Base-by-base conservation (phyloP, 2,329 filamentous ascomycete genomes). In the Cladophialophora psammophila region DNA sequence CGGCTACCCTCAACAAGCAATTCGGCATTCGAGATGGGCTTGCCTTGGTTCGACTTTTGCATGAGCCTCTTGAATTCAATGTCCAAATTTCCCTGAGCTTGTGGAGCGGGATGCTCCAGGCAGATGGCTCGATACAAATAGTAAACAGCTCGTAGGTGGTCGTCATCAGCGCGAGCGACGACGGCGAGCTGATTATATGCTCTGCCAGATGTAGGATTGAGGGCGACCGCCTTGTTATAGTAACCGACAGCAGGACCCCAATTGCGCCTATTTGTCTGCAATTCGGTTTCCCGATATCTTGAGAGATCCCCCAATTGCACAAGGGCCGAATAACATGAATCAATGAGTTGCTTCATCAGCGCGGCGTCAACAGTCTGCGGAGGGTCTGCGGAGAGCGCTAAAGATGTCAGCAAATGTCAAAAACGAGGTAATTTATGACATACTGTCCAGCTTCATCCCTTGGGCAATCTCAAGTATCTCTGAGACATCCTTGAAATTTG, bases 161-260 rank as follows among this genome's bases (percentile, higher is more conserved):
- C 90, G 65, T 86, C 87, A 73, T 94, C 78, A 61, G 91, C 89
- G 56, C 92, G 86, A 67, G 91, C 90, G 66, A 98, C 90, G 40
- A 98, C 91, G 40, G 92, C 94, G 77, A 95, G 88, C 78, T 98
- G 95, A 75, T 99, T 94, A 75, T 96, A 91, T 15, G 93, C 91
- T 69, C 89, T 87, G 35, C 94, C 94, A 54, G 91, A 93, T 18
- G 87, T 83, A 2, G 94, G 93, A 72, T 91, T 86, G 61, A 98
- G 85, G 60, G 91, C 88, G 70, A 89, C 88, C 26, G 95, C 95
- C 67, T 98, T 83, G 63, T 87, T 84, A 78, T 99, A 98, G 78
- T 94, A 97, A 10, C 90, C 89, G 74, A 94, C 84, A 13, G 94
- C 93, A 13, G 88, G 88, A 32, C 91, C 91, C 83, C 92, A 96